Percentiles rank a stretch among this genome's conserved stretches.
phyloP scores from a whole-genome alignment of 441 rosid species.

The Cnidoscolus chayamansa region DNA sequence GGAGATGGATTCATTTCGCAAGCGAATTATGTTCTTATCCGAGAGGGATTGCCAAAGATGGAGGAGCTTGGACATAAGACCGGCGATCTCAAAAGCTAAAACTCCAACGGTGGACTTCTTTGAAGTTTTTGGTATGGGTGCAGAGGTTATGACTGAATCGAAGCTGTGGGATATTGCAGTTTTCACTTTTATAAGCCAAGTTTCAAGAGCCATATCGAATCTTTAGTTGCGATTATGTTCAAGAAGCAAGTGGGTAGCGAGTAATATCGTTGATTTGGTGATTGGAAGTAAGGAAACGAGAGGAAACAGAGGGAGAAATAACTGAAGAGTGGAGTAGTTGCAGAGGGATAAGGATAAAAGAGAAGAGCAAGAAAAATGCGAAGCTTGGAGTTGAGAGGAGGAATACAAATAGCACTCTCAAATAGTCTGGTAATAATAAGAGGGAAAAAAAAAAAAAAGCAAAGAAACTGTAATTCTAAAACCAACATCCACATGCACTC shows the following conservation, averaged over 20 bases:
- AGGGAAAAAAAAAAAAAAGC: neutral
- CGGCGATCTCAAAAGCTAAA: conserved; percentile 73
- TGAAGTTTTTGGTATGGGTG: conserved; percentile 29
- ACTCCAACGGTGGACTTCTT: conserved; percentile 51
- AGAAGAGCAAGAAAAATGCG: conserved; percentile 24
- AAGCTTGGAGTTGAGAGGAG: conserved; percentile 18
- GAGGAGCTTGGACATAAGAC: conserved; percentile 81
- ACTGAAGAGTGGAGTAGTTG: conserved; percentile 25
- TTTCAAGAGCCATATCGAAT: conserved; percentile 67
- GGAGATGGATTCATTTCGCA: conserved; percentile 62
- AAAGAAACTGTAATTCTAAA: neutral
- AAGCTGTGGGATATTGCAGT: conserved; percentile 45
- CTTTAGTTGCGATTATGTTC: neutral
- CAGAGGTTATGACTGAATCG: conserved; percentile 43
- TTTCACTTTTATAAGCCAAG: conserved; percentile 69
- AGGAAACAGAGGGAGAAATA: conserved; percentile 23
- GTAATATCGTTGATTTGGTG: neutral
- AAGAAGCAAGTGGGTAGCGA: neutral
- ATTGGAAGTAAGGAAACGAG: neutral
- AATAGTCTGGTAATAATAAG: neutral
- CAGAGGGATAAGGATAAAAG: conserved; percentile 29
- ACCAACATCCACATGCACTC: neutral
- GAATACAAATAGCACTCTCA: conserved; percentile 25
- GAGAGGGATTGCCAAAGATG: conserved; percentile 76
- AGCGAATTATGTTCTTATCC: conserved; percentile 55